A percentile compares a stretch with the other conserved stretches of the same genome.
Evolutionary conservation across 495 filamentous ascomycete species (phyloP).

Genomic region (Diplogelasinospora grovesii): DNA sequence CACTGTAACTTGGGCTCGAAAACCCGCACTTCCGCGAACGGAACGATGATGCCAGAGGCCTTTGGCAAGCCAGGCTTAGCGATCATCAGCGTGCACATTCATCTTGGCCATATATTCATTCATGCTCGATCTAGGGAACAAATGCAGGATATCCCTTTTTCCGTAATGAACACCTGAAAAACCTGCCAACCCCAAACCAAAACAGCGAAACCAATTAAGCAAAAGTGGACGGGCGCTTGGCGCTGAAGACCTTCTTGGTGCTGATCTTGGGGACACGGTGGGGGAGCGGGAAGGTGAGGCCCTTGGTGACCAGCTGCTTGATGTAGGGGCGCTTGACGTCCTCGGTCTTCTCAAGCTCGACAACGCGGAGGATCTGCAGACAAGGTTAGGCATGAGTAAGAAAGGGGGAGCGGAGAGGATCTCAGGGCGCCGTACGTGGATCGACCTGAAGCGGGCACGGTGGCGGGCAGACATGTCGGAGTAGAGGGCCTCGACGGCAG

Average conservation of each 20-base stretch:
- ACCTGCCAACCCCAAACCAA: constrained; percentile 42
- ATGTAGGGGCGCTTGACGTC: constrained; percentile 97
- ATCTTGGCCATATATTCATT: constrained; percentile 33
- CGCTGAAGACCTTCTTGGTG: constrained; percentile 83
- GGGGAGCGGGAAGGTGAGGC: constrained; percentile 96
- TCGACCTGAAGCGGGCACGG: constrained; percentile 92
- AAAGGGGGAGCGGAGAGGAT: background rate
- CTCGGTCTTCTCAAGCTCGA: constrained; percentile 87
- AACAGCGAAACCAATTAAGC: constrained; percentile 40
- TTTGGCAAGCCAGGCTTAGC: too few species aligned
- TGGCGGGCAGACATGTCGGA: constrained; percentile 99
- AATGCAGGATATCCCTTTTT: constrained; percentile 46
- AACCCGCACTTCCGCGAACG: too few species aligned
- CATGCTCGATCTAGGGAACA: constrained; percentile 37
- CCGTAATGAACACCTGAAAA: constrained; percentile 48
- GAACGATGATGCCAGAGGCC: too few species aligned
- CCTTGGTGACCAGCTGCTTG: constrained; percentile 91
- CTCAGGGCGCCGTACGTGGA: constrained; percentile 71
- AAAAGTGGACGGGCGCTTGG: constrained; percentile 89
- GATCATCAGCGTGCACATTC: too few species aligned
- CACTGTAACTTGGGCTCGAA: too few species aligned
- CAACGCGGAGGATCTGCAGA: constrained; percentile 87
- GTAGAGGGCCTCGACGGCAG: constrained; percentile 94
- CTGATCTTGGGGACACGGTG: constrained; percentile 77
- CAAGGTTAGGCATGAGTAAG: constrained; percentile 21